These are phyloP conservation scores for Bjerkandera adusta DNA, from an alignment of 1,284 basidiomycete species.

Conservation along the genomic window DNA sequence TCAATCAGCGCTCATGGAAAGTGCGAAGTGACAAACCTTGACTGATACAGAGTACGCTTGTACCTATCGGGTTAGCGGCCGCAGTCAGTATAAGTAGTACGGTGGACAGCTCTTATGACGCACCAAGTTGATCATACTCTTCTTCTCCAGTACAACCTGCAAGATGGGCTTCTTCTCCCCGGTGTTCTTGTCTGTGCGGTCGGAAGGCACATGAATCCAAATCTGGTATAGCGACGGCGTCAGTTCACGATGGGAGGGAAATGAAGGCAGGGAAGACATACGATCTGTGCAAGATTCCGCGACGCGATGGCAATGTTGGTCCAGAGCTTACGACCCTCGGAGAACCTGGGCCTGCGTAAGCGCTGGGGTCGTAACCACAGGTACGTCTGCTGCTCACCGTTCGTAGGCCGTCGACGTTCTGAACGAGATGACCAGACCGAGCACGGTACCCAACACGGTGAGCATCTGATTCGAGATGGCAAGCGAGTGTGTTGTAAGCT, in stretches of 20 bases:
- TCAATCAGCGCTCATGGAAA: not conserved
- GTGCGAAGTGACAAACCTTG: conserved; percentile 43
- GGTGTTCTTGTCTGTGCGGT: conserved; percentile 38
- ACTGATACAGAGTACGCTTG: conserved; percentile 64
- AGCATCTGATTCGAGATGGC: conserved; percentile 41
- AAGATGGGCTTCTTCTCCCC: conserved; percentile 37
- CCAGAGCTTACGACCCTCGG: conserved; percentile 64
- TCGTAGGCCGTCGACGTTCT: conserved; percentile 59
- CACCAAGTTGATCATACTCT: conserved; percentile 69
- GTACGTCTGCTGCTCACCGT: conserved; percentile 40
- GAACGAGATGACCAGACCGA: conserved; percentile 39
- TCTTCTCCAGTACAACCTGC: conserved; percentile 65
- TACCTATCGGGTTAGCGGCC: conserved; percentile 33
- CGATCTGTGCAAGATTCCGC: conserved; percentile 53
- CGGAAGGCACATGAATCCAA: conserved; percentile 59
- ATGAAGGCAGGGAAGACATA: conserved; percentile 24
- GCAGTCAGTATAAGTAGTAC: not conserved
- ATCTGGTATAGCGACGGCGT: conserved; percentile 36
- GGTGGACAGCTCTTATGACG: too few relatives aligned
- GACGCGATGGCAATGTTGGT: conserved; percentile 53
- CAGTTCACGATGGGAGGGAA: not conserved
- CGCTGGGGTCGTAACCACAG: not conserved
- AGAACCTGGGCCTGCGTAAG: conserved; percentile 39
- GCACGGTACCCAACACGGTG: conserved; percentile 41
- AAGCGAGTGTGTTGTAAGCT: conserved; percentile 41